phyloP scores from a whole-genome alignment of 306 rosid genomes.

The Phaseolus lunatus region DNA sequence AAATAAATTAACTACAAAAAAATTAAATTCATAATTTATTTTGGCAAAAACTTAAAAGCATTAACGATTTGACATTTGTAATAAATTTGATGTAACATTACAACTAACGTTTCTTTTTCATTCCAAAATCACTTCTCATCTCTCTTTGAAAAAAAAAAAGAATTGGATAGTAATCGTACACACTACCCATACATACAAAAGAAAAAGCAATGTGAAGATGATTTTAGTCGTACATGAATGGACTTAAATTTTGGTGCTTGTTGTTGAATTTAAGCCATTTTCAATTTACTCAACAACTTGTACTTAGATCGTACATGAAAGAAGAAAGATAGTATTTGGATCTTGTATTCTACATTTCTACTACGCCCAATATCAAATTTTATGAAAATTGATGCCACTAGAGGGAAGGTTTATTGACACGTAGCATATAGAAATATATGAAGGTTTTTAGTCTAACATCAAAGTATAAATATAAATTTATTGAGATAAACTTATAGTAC shows the following conservation, averaged over 20 bases:
- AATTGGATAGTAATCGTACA: background rate
- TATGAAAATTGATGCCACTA: background rate
- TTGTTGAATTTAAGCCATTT: background rate
- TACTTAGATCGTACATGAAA: too few species aligned
- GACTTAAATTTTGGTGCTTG: background rate
- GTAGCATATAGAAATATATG: too few species aligned
- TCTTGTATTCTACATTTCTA: background rate
- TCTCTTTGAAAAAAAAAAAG: background rate
- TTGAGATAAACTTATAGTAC: too few species aligned
- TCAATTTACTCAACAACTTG: background rate
- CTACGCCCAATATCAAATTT: background rate
- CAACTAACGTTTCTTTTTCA: background rate
- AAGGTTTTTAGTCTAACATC: too few species aligned
- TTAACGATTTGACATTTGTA: background rate
- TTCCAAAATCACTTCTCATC: background rate
- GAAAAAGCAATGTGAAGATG: background rate
- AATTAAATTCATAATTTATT: too few species aligned
- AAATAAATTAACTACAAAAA: too few species aligned
- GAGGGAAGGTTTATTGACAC: too few species aligned
- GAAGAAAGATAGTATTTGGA: too few species aligned
- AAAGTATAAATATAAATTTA: too few species aligned
- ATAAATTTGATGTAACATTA: conserved; percentile 7
- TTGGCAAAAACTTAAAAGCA: too few species aligned
- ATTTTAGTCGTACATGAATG: background rate
- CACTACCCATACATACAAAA: background rate